Base-by-base conservation (phyloP, 2,329 filamentous ascomycete genomes). In the Sporothrix globosa region DNA sequence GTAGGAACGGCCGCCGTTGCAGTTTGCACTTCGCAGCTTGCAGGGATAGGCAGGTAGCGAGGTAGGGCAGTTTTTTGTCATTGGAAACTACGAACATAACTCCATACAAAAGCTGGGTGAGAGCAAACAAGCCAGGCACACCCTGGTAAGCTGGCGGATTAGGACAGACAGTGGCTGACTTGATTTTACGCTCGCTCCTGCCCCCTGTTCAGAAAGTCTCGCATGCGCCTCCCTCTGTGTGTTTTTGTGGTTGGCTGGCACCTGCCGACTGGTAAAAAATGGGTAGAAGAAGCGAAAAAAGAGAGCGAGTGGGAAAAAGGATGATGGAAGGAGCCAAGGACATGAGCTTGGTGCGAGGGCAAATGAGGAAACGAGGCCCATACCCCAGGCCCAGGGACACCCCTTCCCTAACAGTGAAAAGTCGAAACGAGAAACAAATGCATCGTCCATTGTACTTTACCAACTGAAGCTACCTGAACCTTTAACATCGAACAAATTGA, bases 381-480 rank as follows among this genome's bases (percentile, higher is more conserved):
- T 50, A 19, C 41, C 41, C 19, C 46, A 7, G 46, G 41, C 60
- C 24, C 60, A 48, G 6, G 17, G 44, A 24, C 61, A 17, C 61
- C 44, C 61, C 61, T 65, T 65, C 61, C 61, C 61, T 13, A 65
- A n/a, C 48, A 50, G 60, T 21, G 48, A 50, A 65, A 46, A n/a
- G 41, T 65, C 56, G 56, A 50, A 50, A 48, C 60, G 41, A 61
- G 10, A 41, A 41, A 41, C n/a, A 61, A 41, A 44, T 34, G 10
- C 56, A 60, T 10, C 34, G 34, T 14, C n/a, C 14, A 14, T 3
- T 19, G 34, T 61, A 61, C 34, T 24, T n/a, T 44, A 6, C n/a
- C n/a, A 44, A 61, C 56, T 9, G 11, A 44, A 61, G 17, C 19
- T 21, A 50, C 3, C 6, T 9, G 39, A 63, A 3, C 21, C 17